Evolutionary conservation across 306 rosid species (phyloP), one percentile per base, ranked within the genome.

Genomic region (Vicia villosa): DNA sequence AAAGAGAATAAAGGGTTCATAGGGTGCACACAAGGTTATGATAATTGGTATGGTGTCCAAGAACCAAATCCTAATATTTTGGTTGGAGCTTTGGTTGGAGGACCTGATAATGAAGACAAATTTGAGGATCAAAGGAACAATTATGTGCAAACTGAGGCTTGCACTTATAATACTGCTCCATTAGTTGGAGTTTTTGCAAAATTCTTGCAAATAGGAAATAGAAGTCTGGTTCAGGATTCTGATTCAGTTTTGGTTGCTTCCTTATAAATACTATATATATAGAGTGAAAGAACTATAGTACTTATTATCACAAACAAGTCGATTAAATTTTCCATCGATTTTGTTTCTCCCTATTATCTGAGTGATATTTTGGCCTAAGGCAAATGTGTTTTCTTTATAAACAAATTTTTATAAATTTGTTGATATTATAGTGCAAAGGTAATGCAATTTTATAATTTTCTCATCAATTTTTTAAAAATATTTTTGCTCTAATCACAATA

Each of bases 1-100:
- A 80, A 89, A 51, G 89, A 83, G 85, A 86, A 73, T 50, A 91
- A 91, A 49, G 96, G 87, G 52, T 91, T 91, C 74, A 88, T 91
- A 11, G 97, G 96, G 34, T 91, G 97, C 82, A 91, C 97, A 3
- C 97, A 91, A 70, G 97, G 97, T 32, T 91, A 91, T 74, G 97
- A 91, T 49, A 68, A 77, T 45, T 91, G 97, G 97, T 91, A 86
- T 37, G 83, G 74, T 2, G 73, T 74, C 17, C 74, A 57, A 1
- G 89, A 46, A 46, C 69, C 83, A 12, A 91, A 91, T 68, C 96
- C 91, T 8, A 91, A 88, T 55, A 79, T 83, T 55, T 21, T 91
- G 21, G 86, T 88, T 19, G 97, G 97, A 62, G 97, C 97, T 15
- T 68, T 91, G 73, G 97, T 91, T 10, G 97, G 97, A 41, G 97